Evolutionary conservation across 2,329 filamentous ascomycete genomes (phyloP), one percentile per base, ranked within the genome.

Genomic region (Canariomyces notabilis): DNA sequence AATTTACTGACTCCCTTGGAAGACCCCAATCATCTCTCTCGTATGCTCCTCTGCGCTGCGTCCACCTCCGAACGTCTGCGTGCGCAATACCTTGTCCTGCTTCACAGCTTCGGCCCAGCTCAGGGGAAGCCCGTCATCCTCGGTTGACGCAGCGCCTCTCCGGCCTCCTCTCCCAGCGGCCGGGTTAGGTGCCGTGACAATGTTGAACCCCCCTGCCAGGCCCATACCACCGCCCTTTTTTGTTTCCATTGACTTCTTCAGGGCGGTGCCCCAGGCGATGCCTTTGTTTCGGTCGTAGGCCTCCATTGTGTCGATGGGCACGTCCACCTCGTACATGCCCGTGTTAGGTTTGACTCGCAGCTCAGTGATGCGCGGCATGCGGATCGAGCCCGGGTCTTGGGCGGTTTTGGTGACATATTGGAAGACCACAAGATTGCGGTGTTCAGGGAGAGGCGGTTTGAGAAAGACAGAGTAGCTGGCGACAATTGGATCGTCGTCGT

Each of bases 11-110:
- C 88, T 80, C 42, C 84, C 84, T 62, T 85, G 80, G 63, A 97
- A 96, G n/a, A 89, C 85, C 21, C 89, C 93, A 40, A 96, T 76
- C 82, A 96, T 94, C 69, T 95, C 95, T 55, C 88, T 84, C 18
- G 85, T 84, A 53, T 84, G 79, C 53, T 81, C 72, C 33, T 80
- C 76, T 11, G 83, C 75, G 51, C 88, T 83, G 64, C 91, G 83
- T 0, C 54, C 58, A 35, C 93, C 93, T 37, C 89, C 90, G 18
- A 95, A 74, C 0, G 89, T 95, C 70, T 95, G 89, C 49, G 81
- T 85, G 40, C 81, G 76, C 61, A 96, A 69, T 4, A 94, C 83
- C 54, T 83, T 81, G 44, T 84, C 84, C 58, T 81, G 79, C 44
- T 80, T 74, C 42, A 84, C 75, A 5, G 85, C 83, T 54, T 83